A percentile compares a stretch with the other conserved stretches of the same genome.
Conservation (phyloP, 1,284 basidiomycete genomes). For the Phellopilus nigrolimitatus region DNA sequence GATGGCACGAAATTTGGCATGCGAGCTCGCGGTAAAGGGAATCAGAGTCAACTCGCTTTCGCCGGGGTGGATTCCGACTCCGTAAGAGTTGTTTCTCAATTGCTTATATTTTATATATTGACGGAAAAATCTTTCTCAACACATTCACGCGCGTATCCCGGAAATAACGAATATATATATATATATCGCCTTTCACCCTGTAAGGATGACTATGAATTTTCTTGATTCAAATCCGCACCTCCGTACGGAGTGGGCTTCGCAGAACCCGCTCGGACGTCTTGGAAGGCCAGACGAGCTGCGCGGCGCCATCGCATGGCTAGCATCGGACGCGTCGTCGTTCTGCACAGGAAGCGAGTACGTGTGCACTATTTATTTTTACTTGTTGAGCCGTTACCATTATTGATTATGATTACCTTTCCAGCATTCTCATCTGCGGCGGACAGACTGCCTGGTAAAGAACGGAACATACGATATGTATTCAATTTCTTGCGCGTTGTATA, state of each 20-base stretch:
- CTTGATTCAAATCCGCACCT: conserved; percentile 67
- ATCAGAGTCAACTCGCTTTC: conserved; percentile 78
- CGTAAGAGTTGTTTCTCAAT: no score
- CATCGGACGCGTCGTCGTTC: conserved; percentile 70
- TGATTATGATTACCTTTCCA: background rate
- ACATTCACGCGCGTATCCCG: no score
- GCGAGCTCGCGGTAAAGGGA: conserved; percentile 65
- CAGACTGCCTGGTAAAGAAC: background rate
- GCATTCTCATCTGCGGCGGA: background rate
- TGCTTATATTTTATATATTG: background rate
- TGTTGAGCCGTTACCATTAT: no score
- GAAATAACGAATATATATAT: no score
- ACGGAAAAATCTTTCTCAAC: no score
- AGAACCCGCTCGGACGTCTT: conserved; percentile 73
- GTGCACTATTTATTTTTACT: conserved; percentile 29
- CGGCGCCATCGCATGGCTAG: conserved; percentile 75
- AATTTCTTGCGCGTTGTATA: no score
- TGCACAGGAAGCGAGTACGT: conserved; percentile 73
- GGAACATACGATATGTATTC: no score
- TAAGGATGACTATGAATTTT: conserved; percentile 66
- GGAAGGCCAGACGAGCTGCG: conserved; percentile 74
- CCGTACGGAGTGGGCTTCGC: conserved; percentile 63
- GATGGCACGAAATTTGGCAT: conserved; percentile 80
- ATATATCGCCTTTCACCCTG: no score
- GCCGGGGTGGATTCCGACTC: conserved; percentile 72